These are phyloP conservation scores for Hibiscus mutabilis DNA, from an alignment of 345 rosid genomes.

Conservation along the genomic window DNA sequence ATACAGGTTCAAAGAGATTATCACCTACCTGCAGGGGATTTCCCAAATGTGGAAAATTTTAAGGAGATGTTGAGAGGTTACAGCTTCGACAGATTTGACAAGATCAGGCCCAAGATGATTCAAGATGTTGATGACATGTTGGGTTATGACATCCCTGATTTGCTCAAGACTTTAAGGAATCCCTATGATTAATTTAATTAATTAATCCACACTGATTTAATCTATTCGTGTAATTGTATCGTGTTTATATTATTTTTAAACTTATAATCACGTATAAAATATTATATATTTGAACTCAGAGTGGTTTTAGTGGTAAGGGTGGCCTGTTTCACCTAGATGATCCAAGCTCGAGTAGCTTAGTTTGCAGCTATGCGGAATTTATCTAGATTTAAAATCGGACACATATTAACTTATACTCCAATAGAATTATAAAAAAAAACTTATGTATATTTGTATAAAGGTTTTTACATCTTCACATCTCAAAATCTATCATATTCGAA, in stretches of 20 bases:
- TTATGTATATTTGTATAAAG: too few relatives aligned
- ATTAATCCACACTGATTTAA: neutral
- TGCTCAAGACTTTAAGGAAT: conserved; percentile 71
- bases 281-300: neutral
- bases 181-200: conserved; percentile 48
- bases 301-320: too few relatives aligned
- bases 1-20: conserved; percentile 76
- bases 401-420: too few relatives aligned
- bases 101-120: conserved; percentile 80
- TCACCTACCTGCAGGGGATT: conserved; percentile 83
- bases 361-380: too few relatives aligned
- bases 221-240: neutral
- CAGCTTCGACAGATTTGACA: conserved; percentile 80
- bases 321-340: too few relatives aligned
- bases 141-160: conserved; percentile 81
- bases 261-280: neutral
- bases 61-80: conserved; percentile 66
- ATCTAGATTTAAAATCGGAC: too few relatives aligned
- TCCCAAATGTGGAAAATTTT: conserved; percentile 75
- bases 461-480: too few relatives aligned
- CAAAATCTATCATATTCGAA: too few relatives aligned
- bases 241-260: neutral
- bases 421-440: too few relatives aligned
- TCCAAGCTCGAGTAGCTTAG: accelerated
- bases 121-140: conserved; percentile 89